Evolutionary conservation across 306 rosid species (phyloP).

Genomic region (Fragaria ananassa): DNA sequence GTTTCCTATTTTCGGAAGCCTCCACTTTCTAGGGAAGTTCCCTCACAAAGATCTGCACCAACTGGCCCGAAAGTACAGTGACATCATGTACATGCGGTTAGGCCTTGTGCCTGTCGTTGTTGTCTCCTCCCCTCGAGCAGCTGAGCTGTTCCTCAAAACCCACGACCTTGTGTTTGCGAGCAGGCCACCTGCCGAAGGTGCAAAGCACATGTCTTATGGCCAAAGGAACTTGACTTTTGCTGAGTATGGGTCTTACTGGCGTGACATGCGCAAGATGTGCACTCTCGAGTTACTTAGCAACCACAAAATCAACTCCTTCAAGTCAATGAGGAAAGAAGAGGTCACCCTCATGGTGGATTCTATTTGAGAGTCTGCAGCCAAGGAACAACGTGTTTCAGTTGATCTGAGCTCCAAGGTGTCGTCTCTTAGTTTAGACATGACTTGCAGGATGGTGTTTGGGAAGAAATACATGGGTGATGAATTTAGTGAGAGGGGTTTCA

Average conservation of each 20-base stretch:
- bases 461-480: slow-evolving; percentile 29
- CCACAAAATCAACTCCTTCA: slow-evolving; percentile 29
- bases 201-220: slow-evolving; percentile 21
- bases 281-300: slow-evolving; percentile 24
- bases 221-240: slow-evolving; percentile 16
- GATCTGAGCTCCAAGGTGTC: slow-evolving; percentile 28
- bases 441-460: slow-evolving; percentile 33
- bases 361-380: background rate
- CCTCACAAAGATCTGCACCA: slow-evolving; percentile 22
- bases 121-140: slow-evolving; percentile 40
- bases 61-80: slow-evolving; percentile 24
- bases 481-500: slow-evolving; percentile 23
- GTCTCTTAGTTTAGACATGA: slow-evolving; percentile 8
- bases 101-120: slow-evolving; percentile 19
- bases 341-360: background rate
- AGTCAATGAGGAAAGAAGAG: slow-evolving; percentile 26
- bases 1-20: slow-evolving; percentile 41
- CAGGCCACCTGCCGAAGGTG: slow-evolving; percentile 21
- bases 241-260: slow-evolving; percentile 35
- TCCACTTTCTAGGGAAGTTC: slow-evolving; percentile 40
- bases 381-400: background rate
- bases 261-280: slow-evolving; percentile 32
- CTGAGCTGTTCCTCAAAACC: slow-evolving; percentile 52
- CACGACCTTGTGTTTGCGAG: slow-evolving; percentile 39
- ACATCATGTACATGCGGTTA: slow-evolving; percentile 27